Conservation (phyloP, 192 early-diverging fungal species). For the Coemansia sp. region DNA sequence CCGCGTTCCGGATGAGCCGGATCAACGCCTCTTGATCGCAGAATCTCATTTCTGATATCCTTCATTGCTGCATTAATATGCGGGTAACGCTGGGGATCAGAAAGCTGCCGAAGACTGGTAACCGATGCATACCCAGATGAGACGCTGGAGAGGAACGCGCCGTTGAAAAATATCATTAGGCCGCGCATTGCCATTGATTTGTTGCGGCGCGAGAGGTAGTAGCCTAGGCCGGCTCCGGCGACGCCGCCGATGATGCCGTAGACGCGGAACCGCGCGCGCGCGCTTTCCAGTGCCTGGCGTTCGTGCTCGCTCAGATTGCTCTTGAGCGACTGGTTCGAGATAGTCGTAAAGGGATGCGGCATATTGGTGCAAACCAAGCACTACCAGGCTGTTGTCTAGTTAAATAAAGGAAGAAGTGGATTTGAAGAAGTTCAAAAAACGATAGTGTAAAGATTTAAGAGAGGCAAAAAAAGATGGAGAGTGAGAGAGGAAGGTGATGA, state of each 20-base stretch:
- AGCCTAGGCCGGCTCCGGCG: slow-evolving; percentile 23
- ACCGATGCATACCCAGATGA: slow-evolving; percentile 2
- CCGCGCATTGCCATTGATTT: slow-evolving; percentile 9
- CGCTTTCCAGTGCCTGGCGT: slow-evolving; percentile 14
- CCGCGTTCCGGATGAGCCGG: slow-evolving; percentile 24
- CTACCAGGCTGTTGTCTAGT: too few species aligned
- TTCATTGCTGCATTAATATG: slow-evolving; percentile 30
- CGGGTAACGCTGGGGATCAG: slow-evolving; percentile 32
- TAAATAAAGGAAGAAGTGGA: too few species aligned
- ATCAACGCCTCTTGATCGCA: slow-evolving; percentile 29
- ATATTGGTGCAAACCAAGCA: slow-evolving; percentile 12
- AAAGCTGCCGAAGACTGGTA: slow-evolving; percentile 17
- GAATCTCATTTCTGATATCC: slow-evolving; percentile 32
- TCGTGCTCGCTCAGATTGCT: slow-evolving; percentile 26
- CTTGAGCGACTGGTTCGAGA: slow-evolving; percentile 24
- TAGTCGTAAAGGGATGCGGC: slow-evolving; percentile 17
- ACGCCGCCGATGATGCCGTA: slow-evolving; percentile 10
- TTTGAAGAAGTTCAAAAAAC: too few species aligned
- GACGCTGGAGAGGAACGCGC: slow-evolving; percentile 14
- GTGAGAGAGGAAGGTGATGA: not conserved
- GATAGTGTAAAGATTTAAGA: not conserved
- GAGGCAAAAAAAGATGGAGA: not conserved
- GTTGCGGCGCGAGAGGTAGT: slow-evolving; percentile 20
- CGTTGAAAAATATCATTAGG: slow-evolving; percentile 18
- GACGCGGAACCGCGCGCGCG: not conserved